Base-by-base conservation (phyloP, 495 filamentous ascomycete species). In the Daldinia childiae region DNA sequence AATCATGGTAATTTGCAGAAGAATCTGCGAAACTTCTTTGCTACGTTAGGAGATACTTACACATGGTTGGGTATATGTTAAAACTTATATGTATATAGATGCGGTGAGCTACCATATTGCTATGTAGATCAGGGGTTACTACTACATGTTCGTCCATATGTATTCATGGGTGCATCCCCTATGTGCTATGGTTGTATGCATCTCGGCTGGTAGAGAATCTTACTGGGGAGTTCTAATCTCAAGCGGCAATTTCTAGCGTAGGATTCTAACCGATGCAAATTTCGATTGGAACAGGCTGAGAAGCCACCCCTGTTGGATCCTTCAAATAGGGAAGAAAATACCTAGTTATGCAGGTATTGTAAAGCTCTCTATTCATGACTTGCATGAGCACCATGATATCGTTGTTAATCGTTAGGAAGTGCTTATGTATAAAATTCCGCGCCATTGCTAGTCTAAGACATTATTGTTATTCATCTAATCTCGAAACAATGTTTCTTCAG, bases 171-270 rank as follows among this genome's bases (percentile, higher is more conserved):
- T 41, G 11, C 14, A 43, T 38, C 50, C 24, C 57, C 24, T 50
- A 27, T 54, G 32, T 30, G 27, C 5, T 54, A n/a, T 30, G 15
- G 27, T 54, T 30, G 50, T 54, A 54, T 54, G 27, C 50, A 54
- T 67, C 45, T 55, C 30, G 26, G 34, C 59, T 54, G 45, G 48
- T 59, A 60, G 64, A 64, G 45, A 67, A 60, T 68, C 54, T 57
- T 24, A 41, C 32, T 24, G 17, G 26, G 26, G 52, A 66, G 29
- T 24, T 43, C 24, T 41, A 32, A 48, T 65, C 45, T 45, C 56
- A 24, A 43, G 60, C 32, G 55, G 59, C 50, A 68, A 72, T 72
- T 68, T 68, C 36, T 65, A 67, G 50, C 55, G 69, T 72, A 68
- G 69, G 69, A 72, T 72, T 66, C 38, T 48, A 17, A 51, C 58